Conservation (phyloP, 2,329 filamentous ascomycete genomes). For the Diaporthe sp. region DNA sequence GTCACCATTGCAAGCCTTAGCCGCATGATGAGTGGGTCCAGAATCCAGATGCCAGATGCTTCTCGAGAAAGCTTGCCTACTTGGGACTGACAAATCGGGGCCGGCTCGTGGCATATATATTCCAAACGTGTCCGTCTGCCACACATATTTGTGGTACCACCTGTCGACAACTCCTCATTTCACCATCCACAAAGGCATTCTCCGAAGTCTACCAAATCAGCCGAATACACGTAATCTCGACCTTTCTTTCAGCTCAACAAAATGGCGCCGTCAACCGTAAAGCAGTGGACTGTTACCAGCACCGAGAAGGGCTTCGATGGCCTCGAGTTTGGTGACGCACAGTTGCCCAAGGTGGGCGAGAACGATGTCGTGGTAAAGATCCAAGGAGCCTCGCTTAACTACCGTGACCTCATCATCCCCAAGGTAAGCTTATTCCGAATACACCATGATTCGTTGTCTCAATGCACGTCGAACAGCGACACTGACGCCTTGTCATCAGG, state of each 20-base stretch:
- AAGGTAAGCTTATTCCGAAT: conserved; percentile 44
- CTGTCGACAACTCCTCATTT: not conserved
- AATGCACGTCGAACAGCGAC: conserved; percentile 28
- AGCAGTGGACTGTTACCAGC: conserved; percentile 70
- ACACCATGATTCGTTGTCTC: too few species aligned
- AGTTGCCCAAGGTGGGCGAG: conserved; percentile 75
- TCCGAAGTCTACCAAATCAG: not conserved
- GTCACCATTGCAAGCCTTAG: conserved; percentile 28
- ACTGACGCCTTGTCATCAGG: conserved; percentile 45
- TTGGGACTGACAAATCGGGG: conserved; percentile 31
- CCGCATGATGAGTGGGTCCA: conserved; percentile 32
- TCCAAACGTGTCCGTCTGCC: not conserved
- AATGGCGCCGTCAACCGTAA: conserved; percentile 57
- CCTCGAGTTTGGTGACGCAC: conserved; percentile 67
- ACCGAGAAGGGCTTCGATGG: conserved; percentile 70
- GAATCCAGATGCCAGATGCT: conserved; percentile 30
- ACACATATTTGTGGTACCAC: not conserved
- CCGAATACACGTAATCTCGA: not conserved
- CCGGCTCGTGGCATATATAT: conserved; percentile 25
- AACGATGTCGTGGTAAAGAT: conserved; percentile 80
- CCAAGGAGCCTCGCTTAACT: conserved; percentile 67
- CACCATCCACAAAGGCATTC: not conserved
- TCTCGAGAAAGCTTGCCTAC: conserved; percentile 34
- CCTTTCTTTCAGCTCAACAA: not conserved
- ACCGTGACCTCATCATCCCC: conserved; percentile 67